Evolutionary conservation across 768 basidiomycete genomes (phyloP).

Genomic region (Serendipita indica): DNA sequence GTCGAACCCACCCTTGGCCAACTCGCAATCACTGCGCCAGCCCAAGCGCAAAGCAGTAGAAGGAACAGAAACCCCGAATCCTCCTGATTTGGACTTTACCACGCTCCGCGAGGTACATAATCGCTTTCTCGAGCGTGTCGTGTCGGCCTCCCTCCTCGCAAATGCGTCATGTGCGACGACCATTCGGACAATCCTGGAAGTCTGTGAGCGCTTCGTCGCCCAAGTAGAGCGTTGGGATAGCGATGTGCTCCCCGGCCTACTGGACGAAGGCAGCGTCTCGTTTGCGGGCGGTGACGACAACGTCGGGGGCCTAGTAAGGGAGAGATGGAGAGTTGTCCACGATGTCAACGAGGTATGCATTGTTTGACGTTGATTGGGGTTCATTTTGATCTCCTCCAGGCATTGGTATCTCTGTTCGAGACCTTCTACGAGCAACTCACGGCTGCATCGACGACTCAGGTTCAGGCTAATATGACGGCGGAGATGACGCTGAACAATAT

Average conservation of each 20-base stretch:
- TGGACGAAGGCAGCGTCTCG: slow-evolving; percentile 65
- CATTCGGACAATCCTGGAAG: slow-evolving; percentile 59
- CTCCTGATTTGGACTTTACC: slow-evolving; percentile 61
- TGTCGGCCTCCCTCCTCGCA: slow-evolving; percentile 65
- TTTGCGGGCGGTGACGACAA: slow-evolving; percentile 33
- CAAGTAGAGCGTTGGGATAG: slow-evolving; percentile 88
- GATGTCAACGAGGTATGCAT: slow-evolving; percentile 64
- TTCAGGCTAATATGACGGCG: slow-evolving; percentile 7
- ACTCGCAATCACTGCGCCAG: slow-evolving; percentile 17
- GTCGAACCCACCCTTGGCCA: slow-evolving; percentile 17
- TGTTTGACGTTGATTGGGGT: neutral
- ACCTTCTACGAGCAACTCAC: slow-evolving; percentile 74
- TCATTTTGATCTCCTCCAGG: slow-evolving; percentile 27
- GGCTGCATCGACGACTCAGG: slow-evolving; percentile 25
- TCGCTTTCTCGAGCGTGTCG: slow-evolving; percentile 61
- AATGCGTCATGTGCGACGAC: slow-evolving; percentile 46
- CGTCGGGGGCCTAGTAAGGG: slow-evolving; percentile 59
- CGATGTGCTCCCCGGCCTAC: slow-evolving; percentile 67
- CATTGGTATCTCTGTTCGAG: slow-evolving; percentile 47
- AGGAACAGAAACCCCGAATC: slow-evolving; percentile 21
- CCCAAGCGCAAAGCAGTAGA: slow-evolving; percentile 14
- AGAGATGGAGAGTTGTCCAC: slow-evolving; percentile 49
- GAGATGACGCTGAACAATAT: slow-evolving; percentile 5
- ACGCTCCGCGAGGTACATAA: slow-evolving; percentile 71
- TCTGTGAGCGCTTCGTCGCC: slow-evolving; percentile 76